Conservation (phyloP, 2,329 filamentous ascomycete genomes). For the Lasiodiplodia gonubiensis region DNA sequence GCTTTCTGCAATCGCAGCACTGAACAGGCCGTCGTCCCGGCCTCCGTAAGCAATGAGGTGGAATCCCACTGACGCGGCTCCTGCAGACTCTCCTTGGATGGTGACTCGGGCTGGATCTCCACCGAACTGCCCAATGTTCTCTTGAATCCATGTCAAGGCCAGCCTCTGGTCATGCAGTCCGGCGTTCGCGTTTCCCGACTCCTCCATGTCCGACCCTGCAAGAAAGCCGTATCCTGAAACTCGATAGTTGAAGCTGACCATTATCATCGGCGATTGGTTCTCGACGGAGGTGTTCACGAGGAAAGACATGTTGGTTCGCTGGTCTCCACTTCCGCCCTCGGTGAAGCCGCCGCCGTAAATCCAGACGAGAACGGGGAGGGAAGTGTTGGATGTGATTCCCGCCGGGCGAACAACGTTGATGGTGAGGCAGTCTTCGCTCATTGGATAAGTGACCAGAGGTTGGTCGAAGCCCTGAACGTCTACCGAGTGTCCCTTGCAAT, state of each 20-base stretch:
- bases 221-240: conserved; percentile 77
- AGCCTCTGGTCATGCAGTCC: conserved; percentile 55
- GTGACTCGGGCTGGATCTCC: conserved; percentile 46
- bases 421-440: conserved; percentile 56
- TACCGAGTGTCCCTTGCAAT: conserved; percentile 54
- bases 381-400: conserved; percentile 37
- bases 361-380: conserved; percentile 49
- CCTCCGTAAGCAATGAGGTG: conserved; percentile 47
- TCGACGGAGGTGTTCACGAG: conserved; percentile 29
- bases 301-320: conserved; percentile 41
- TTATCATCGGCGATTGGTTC: conserved; percentile 65
- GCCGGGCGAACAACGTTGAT: conserved; percentile 53
- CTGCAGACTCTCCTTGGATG: conserved; percentile 46
- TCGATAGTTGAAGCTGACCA: conserved; percentile 79
- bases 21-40: conserved; percentile 48
- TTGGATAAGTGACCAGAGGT: background rate
- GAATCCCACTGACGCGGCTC: conserved; percentile 45
- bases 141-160: conserved; percentile 53
- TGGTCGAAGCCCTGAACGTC: conserved; percentile 48
- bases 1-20: conserved; percentile 47
- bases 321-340: conserved; percentile 30
- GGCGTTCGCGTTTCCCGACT: conserved; percentile 58
- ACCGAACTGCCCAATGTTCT: conserved; percentile 52
- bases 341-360: conserved; percentile 26
- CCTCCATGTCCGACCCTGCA: conserved; percentile 57